Conservation (phyloP, 805 yeast genomes). For the Wickerhamiella domercqiae region DNA sequence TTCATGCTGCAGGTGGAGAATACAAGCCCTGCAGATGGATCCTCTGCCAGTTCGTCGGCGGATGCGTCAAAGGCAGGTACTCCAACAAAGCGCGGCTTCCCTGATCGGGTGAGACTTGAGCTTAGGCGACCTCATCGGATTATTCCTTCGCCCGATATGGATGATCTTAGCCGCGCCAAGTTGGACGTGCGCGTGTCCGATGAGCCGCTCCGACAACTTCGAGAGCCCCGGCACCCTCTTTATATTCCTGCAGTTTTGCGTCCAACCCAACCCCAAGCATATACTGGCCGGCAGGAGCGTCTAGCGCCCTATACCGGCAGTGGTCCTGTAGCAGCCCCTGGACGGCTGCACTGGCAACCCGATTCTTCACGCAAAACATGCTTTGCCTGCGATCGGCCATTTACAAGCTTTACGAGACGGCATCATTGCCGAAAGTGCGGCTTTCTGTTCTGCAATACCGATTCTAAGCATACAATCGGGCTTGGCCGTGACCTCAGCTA, state of each 20-base stretch:
- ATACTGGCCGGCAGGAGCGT: constrained; percentile 17
- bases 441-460: constrained; percentile 59
- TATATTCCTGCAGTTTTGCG: constrained; percentile 82
- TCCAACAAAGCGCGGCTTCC: background rate
- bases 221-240: constrained; percentile 70
- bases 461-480: constrained; percentile 40
- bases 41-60: background rate
- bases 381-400: constrained; percentile 47
- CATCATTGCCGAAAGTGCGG: constrained; percentile 84
- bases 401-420: constrained; percentile 63
- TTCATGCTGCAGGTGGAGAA: constrained; percentile 14
- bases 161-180: constrained; percentile 4
- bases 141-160: background rate
- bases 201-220: constrained; percentile 45
- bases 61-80: background rate
- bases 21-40: background rate
- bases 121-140: background rate
- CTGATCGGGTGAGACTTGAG: background rate
- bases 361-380: constrained; percentile 55
- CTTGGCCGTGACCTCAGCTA: constrained; percentile 36
- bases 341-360: constrained; percentile 34
- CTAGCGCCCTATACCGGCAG: background rate
- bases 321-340: constrained; percentile 13
- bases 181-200: constrained; percentile 8
- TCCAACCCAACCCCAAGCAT: constrained; percentile 25